A percentile compares a stretch with the other conserved stretches of the same genome.
These are phyloP conservation scores for Thielaviopsis punctulata DNA, from an alignment of 2,329 filamentous ascomycete species.

Conservation along the genomic window DNA sequence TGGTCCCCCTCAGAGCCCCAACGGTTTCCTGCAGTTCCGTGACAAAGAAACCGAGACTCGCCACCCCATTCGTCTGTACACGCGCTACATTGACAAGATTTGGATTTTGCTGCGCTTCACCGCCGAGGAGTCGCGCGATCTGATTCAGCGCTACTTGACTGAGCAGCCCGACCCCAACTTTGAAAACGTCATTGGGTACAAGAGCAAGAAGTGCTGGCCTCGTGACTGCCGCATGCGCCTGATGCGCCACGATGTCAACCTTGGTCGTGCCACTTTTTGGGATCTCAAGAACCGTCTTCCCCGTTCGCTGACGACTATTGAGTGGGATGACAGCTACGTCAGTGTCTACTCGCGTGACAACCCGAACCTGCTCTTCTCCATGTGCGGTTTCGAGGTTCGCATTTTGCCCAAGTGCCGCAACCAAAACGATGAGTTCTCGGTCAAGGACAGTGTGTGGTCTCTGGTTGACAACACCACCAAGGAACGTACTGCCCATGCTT, in stretches of 20 bases:
- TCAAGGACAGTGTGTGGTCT: conserved; percentile 97
- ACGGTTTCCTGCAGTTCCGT: conserved; percentile 94
- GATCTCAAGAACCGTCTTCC: conserved; percentile 94
- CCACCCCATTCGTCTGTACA: conserved; percentile 95
- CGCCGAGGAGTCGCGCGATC: conserved; percentile 82
- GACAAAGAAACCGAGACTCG: conserved; percentile 81
- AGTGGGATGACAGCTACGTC: conserved; percentile 97
- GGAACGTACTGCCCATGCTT: conserved; percentile 91
- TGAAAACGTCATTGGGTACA: conserved; percentile 96
- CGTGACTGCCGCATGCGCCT: conserved; percentile 92
- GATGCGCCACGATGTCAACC: conserved; percentile 97
- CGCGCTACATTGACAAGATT: conserved; percentile 92
- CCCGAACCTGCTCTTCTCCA: conserved; percentile 89
- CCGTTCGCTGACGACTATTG: conserved; percentile 86
- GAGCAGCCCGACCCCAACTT: conserved; percentile 98
- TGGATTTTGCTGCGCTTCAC: conserved; percentile 95
- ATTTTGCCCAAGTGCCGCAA: conserved; percentile 92
- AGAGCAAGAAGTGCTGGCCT: conserved; percentile 99
- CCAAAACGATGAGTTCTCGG: conserved; percentile 85
- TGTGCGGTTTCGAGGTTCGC: conserved; percentile 95
- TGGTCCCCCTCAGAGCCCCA: conserved; percentile 79
- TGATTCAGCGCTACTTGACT: conserved; percentile 94
- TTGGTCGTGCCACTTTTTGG: conserved; percentile 96
- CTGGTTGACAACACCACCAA: conserved; percentile 92
- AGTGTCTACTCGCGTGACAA: conserved; percentile 98